These are phyloP conservation scores for Hexamita inflata DNA, from an alignment of 208 protist species.

Conservation along the genomic window DNA sequence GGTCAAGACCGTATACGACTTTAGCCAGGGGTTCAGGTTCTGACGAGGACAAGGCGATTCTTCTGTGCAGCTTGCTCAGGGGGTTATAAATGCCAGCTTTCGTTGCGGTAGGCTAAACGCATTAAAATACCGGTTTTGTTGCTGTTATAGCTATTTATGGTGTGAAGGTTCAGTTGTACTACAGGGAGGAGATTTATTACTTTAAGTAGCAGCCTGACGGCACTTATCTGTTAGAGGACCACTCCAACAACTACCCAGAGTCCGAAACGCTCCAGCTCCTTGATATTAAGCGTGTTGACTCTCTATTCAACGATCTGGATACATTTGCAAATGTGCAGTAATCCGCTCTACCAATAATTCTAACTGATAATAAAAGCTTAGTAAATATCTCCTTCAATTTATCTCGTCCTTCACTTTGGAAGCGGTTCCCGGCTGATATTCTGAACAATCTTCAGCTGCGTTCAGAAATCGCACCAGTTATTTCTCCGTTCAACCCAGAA, in stretches of 20 bases:
- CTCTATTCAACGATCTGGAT: not conserved
- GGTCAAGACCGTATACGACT: not conserved
- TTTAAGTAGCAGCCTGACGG: not conserved
- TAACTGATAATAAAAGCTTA: not conserved
- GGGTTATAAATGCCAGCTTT: constrained; percentile 12
- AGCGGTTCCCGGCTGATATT: not conserved
- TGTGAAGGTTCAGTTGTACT: not conserved
- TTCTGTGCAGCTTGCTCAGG: not conserved
- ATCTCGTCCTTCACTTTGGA: not conserved
- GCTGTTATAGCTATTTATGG: not conserved
- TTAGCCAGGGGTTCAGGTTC: not conserved
- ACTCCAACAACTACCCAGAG: not conserved
- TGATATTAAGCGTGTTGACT: not conserved
- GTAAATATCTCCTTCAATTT: not conserved
- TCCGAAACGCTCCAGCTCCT: not conserved
- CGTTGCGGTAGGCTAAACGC: constrained; percentile 10
- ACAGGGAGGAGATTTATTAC: not conserved
- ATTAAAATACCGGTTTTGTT: not conserved
- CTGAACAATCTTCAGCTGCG: not conserved
- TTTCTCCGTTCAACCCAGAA: not conserved
- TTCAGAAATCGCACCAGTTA: not conserved
- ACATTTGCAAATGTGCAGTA: not conserved
- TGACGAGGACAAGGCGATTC: constrained; percentile 14
- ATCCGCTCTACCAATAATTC: not conserved
- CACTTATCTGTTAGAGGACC: not conserved